These are phyloP conservation scores for Moesziomyces sp. DNA, from an alignment of 1,284 basidiomycete genomes.

Conservation along the genomic window DNA sequence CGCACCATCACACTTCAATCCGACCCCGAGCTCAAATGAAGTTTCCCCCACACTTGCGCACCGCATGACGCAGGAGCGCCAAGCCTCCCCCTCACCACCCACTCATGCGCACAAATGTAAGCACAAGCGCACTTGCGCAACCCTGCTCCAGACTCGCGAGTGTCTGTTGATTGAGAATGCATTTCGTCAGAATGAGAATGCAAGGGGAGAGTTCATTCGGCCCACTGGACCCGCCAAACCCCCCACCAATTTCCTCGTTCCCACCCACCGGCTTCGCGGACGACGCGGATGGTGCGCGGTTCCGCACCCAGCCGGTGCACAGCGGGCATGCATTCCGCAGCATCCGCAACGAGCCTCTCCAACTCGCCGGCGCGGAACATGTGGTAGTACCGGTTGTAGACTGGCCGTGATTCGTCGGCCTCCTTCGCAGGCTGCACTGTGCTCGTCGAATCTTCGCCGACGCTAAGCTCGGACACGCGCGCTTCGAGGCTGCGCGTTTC, in stretches of 20 bases:
- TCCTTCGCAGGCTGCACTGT: not conserved
- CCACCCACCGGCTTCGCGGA: constrained; percentile 60
- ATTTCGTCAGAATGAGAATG: not conserved
- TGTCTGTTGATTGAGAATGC: not conserved
- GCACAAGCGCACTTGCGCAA: too few relatives aligned
- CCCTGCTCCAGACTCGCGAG: too few relatives aligned
- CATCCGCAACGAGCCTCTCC: constrained; percentile 58
- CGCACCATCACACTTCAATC: not conserved
- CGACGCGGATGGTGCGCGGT: constrained; percentile 17
- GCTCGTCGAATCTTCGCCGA: not conserved
- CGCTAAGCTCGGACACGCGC: constrained; percentile 1
- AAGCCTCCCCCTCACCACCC: too few relatives aligned
- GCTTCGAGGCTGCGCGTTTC: constrained; percentile 19
- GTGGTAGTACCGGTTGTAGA: constrained; percentile 66
- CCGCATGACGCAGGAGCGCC: not conserved
- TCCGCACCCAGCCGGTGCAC: constrained; percentile 4
- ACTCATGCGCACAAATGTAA: too few relatives aligned
- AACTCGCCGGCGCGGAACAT: constrained; percentile 62
- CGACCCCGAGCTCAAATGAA: not conserved
- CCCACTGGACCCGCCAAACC: constrained; percentile 61
- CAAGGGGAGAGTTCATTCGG: not conserved
- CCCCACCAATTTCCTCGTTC: constrained; percentile 68
- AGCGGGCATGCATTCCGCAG: constrained; percentile 29
- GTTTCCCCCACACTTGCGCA: not conserved
- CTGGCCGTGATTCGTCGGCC: constrained; percentile 18